These are phyloP conservation scores for Rhizomucor miehei DNA, from an alignment of 371 early-diverging fungal species.

Conservation along the genomic window DNA sequence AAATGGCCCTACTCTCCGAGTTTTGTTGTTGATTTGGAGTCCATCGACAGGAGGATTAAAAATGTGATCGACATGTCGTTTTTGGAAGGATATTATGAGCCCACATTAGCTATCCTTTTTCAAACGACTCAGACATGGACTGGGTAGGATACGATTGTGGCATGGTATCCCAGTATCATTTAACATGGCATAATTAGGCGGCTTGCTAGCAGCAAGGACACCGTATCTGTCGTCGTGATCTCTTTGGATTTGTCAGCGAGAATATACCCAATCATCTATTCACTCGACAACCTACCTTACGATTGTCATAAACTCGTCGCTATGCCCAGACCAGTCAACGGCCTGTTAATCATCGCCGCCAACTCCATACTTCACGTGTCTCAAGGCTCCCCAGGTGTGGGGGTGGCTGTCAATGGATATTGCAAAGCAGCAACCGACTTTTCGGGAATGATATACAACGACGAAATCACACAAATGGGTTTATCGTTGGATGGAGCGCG, in stretches of 20 bases:
- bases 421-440: conserved; percentile 51
- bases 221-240: conserved; percentile 76
- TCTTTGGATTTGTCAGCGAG: conserved; percentile 81
- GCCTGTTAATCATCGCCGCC: conserved; percentile 76
- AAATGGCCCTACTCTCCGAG: conserved; percentile 74
- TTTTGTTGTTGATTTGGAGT: conserved; percentile 75
- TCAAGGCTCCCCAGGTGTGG: conserved; percentile 79
- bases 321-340: conserved; percentile 85
- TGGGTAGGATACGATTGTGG: conserved; percentile 57
- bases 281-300: conserved; percentile 77
- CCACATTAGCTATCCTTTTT: conserved; percentile 92
- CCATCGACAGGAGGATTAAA: conserved; percentile 67
- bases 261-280: conserved; percentile 77
- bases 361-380: conserved; percentile 85
- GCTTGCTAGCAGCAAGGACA: conserved; percentile 70
- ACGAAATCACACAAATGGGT: conserved; percentile 20
- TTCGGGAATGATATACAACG: conserved; percentile 45
- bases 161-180: too few relatives aligned
- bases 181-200: conserved; percentile 42
- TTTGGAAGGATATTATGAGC: conserved; percentile 87
- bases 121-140: conserved; percentile 84
- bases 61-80: conserved; percentile 90
- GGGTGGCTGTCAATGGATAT: conserved; percentile 73
- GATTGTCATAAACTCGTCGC: conserved; percentile 73
- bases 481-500: conserved; percentile 57